Evolutionary conservation across 2,329 filamentous ascomycete genomes (phyloP).

Genomic region (Alternaria sp.): DNA sequence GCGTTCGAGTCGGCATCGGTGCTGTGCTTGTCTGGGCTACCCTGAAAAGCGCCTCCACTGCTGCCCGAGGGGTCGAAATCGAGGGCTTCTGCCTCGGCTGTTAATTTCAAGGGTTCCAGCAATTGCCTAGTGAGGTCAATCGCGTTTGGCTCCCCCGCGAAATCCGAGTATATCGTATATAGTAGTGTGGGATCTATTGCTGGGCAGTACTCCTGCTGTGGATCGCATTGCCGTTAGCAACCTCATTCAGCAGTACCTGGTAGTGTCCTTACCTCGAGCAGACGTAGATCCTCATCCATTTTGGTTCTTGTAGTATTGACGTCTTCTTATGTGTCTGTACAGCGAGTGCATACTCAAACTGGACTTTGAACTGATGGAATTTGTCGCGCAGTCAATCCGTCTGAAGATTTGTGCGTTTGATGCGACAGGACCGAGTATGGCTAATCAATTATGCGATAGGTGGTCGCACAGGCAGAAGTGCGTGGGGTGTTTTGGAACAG

Average conservation of each 20-base stretch:
- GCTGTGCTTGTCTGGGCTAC: slow-evolving; percentile 27
- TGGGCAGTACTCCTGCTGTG: slow-evolving; percentile 74
- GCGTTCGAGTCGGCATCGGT: slow-evolving; percentile 46
- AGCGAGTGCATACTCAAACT: slow-evolving; percentile 39
- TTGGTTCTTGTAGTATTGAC: slow-evolving; percentile 38
- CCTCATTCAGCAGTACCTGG: slow-evolving; percentile 11
- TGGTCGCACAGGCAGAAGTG: slow-evolving; percentile 2
- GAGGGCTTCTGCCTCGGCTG: slow-evolving; percentile 72
- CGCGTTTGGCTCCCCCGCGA: slow-evolving; percentile 65
- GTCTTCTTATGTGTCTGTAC: slow-evolving; percentile 25
- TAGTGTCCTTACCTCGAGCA: slow-evolving; percentile 39
- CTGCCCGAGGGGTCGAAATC: slow-evolving; percentile 82
- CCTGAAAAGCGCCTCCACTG: slow-evolving; percentile 53
- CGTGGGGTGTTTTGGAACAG: slow-evolving; percentile 13
- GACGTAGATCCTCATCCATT: slow-evolving; percentile 48
- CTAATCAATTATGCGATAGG: slow-evolving; percentile 1
- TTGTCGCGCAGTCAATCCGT: background rate
- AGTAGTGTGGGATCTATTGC: slow-evolving; percentile 81
- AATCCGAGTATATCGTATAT: slow-evolving; percentile 77
- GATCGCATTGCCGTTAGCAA: slow-evolving; percentile 19
- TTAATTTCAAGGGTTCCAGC: slow-evolving; percentile 71
- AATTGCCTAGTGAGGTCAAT: slow-evolving; percentile 64
- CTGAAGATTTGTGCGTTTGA: background rate
- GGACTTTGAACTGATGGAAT: background rate
- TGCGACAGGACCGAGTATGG: background rate